Conservation (phyloP, 306 rosid species). For the Amphicarpaea edgeworthii region DNA sequence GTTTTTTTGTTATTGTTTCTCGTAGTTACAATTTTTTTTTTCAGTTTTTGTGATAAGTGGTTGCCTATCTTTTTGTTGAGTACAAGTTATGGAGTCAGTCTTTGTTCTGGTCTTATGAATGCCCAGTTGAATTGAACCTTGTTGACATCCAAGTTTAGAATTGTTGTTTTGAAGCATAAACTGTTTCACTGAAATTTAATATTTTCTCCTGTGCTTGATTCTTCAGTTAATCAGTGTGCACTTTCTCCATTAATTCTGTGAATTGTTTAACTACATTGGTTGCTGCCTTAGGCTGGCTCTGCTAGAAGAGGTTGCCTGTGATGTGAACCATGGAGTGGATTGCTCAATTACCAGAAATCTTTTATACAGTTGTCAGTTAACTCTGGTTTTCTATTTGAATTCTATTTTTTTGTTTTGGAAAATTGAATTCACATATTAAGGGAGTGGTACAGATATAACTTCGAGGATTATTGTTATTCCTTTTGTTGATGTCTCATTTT, state of each 20-base stretch:
- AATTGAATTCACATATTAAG: conserved; percentile 12
- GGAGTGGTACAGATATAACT: background rate
- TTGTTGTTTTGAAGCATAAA: conserved; percentile 2
- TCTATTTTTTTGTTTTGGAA: too few relatives aligned
- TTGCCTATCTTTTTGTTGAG: background rate
- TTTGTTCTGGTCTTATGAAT: conserved; percentile 32
- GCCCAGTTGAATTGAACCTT: conserved; percentile 14
- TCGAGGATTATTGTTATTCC: conserved; percentile 7
- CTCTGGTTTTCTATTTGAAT: background rate
- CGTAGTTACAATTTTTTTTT: conserved; percentile 32
- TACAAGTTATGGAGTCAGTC: conserved; percentile 26
- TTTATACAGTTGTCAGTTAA: background rate
- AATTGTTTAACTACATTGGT: conserved; percentile 37
- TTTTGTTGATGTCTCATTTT: background rate
- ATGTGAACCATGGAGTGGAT: conserved; percentile 34
- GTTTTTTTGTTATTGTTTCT: conserved; percentile 31
- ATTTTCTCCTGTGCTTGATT: conserved; percentile 24
- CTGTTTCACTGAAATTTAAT: background rate
- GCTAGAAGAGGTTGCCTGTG: conserved; percentile 13
- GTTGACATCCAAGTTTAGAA: background rate
- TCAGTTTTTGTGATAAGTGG: conserved; percentile 12
- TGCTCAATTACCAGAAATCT: background rate
- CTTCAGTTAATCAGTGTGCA: conserved; percentile 8
- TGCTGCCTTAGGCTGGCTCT: conserved; percentile 11
- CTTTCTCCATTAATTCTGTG: conserved; percentile 23